Evolutionary conservation across 257 asterid genomes (phyloP), one percentile per base, ranked within the genome.

Genomic region (Scutellaria galericulata): DNA sequence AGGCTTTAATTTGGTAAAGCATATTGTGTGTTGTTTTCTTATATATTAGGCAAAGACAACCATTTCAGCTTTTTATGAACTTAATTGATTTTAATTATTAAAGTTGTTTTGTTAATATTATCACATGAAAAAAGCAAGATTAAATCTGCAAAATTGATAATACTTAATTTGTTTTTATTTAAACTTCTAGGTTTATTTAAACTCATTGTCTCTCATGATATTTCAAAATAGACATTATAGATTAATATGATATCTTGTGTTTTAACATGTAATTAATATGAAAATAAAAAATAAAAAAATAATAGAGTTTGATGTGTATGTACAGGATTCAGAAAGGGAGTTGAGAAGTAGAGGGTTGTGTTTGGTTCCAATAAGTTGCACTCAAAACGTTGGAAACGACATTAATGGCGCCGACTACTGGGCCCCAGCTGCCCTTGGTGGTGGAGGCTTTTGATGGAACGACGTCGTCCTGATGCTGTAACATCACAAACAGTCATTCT

Each of bases 301-400:
- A 18, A 18, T 18, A 18, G 18, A 18, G 35, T 27, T 27, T 27
- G 35, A 27, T 45, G 0, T 12, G 15, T 70, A 14, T 50, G 7
- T 18, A 14, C 76, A 87, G 97, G 92, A 76, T 46, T 69, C 77
- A 11, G 86, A 83, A 20, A 77, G 73, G 68, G 95, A 89, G 75
- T 82, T 93, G 74, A 85, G 83, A 77, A 90, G 91, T 77, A 81
- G 92, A 86, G 98, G 97, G 52, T 67, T 93, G 76, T 93, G 98
- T 69, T 73, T 93, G 81, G 90, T 93, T 68, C 97, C 98, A 5
- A 81, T 86, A 15, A 85, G 97, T 72, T 90, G 88, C 86, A 90
- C 91, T 31, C 92, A 86, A 67, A 79, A 83, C 20, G 85, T 90
- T 1, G 95, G 86, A 72, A 79, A 68, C n/a, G 95, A 87, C 78